These are phyloP conservation scores for Talaromyces liani DNA, from an alignment of 495 filamentous ascomycete species.

Conservation along the genomic window DNA sequence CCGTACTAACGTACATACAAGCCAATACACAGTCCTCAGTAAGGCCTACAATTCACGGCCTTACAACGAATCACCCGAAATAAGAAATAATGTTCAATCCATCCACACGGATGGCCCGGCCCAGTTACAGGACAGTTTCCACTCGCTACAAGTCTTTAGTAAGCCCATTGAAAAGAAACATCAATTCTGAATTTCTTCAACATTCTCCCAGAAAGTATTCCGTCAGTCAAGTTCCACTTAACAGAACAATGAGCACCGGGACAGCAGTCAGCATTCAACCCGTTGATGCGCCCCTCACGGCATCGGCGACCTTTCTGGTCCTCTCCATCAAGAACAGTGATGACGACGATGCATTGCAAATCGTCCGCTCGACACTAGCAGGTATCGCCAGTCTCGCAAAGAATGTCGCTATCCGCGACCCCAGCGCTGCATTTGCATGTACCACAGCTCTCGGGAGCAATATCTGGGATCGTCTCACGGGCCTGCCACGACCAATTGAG, in stretches of 20 bases:
- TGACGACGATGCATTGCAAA: conserved; percentile 22
- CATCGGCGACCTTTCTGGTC: conserved; percentile 46
- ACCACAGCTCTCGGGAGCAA: conserved; percentile 47
- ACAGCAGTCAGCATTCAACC: conserved; percentile 28
- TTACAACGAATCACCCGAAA: too few species aligned
- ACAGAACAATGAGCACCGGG: not conserved
- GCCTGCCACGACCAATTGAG: conserved; percentile 38
- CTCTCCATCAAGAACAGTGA: conserved; percentile 28
- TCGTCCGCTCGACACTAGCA: conserved; percentile 38
- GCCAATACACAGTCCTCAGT: too few species aligned
- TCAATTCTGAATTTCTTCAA: not conserved
- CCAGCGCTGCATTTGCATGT: conserved; percentile 39
- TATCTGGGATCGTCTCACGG: conserved; percentile 40
- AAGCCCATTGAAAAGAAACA: not conserved
- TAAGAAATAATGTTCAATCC: not conserved
- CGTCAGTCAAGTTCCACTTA: not conserved
- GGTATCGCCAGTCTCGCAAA: conserved; percentile 40
- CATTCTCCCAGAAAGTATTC: not conserved
- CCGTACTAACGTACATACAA: too few species aligned
- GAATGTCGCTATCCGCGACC: conserved; percentile 47
- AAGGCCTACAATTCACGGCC: too few species aligned
- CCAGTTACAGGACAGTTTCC: not conserved
- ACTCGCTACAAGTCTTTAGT: not conserved
- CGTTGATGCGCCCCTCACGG: conserved; percentile 43
- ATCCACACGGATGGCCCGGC: not conserved